These are phyloP conservation scores for Paragyromitra xinjiangensis DNA, from an alignment of 495 filamentous ascomycete species.

Conservation along the genomic window DNA sequence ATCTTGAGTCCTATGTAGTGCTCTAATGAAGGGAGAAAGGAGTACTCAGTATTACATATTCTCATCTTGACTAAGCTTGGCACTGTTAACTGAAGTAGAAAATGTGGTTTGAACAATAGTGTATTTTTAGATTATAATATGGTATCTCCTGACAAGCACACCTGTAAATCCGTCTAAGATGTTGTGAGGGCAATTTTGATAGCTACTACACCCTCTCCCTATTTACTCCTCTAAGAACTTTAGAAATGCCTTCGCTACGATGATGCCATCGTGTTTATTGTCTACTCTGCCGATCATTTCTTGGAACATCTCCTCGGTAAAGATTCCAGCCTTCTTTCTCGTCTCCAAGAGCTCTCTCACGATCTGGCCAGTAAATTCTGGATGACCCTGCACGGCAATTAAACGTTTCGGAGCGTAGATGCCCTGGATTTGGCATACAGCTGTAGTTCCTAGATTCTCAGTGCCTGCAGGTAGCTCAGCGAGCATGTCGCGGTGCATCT, in stretches of 20 bases:
- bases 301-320: constrained; percentile 69
- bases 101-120: no score
- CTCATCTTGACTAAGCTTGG: no score
- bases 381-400: constrained; percentile 89
- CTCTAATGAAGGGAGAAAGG: no score
- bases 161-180: no score
- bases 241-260: constrained; percentile 74
- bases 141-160: no score
- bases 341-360: constrained; percentile 71
- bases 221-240: constrained; percentile 71
- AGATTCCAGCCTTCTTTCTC: constrained; percentile 70
- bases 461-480: constrained; percentile 69
- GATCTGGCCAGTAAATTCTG: constrained; percentile 83
- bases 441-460: constrained; percentile 71
- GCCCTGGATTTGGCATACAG: constrained; percentile 76
- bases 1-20: no score
- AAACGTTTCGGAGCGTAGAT: constrained; percentile 74
- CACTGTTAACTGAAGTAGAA: no score
- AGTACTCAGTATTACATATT: no score
- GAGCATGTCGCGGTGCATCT: constrained; percentile 92
- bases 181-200: no score
- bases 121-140: no score
- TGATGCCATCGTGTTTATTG: constrained; percentile 77
- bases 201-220: no score
- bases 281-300: constrained; percentile 73